A percentile compares a stretch with the other conserved stretches of the same genome.
Evolutionary conservation across 2,329 filamentous ascomycete species (phyloP).

Genomic region (Nothophaeocryptopus gaeumannii): DNA sequence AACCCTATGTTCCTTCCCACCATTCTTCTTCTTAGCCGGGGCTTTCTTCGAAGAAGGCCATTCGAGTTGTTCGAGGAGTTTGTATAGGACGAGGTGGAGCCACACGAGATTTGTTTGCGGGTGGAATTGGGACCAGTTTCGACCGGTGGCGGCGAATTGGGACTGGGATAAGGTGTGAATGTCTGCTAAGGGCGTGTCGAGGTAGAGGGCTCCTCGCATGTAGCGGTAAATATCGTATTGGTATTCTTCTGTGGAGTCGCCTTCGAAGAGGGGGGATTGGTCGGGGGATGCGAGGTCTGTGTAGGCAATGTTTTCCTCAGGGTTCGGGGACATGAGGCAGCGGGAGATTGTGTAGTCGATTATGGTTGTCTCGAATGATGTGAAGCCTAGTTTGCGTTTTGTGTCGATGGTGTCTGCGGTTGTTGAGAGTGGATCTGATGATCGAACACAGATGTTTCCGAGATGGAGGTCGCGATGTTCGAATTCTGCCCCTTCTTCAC

Average conservation of each 20-base stretch:
- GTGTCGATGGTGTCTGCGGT: conserved; percentile 22
- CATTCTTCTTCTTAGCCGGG: conserved; percentile 20
- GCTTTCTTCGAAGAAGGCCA: conserved; percentile 29
- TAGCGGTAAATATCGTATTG: conserved; percentile 58
- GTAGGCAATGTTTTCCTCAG: conserved; percentile 38
- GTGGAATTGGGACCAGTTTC: conserved; percentile 53
- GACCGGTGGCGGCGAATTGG: conserved; percentile 16
- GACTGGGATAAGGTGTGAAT: conserved; percentile 15
- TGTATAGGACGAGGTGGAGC: conserved; percentile 60
- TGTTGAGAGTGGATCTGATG: not conserved
- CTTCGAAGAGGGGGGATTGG: conserved; percentile 46
- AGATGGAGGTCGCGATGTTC: conserved; percentile 66
- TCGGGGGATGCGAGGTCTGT: conserved; percentile 46
- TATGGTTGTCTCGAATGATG: conserved; percentile 59
- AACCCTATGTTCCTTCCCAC: conserved; percentile 19
- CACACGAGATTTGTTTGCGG: conserved; percentile 63
- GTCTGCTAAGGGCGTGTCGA: conserved; percentile 39
- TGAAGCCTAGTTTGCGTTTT: conserved; percentile 48
- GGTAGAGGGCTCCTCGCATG: conserved; percentile 44
- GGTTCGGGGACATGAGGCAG: conserved; percentile 46
- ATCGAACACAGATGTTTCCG: conserved; percentile 61
- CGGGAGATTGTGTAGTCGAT: conserved; percentile 68
- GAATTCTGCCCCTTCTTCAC: conserved; percentile 58
- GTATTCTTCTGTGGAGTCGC: conserved; percentile 48
- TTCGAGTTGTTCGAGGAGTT: conserved; percentile 48